Conservation (phyloP, 2,329 filamentous ascomycete species). For the Neospermospora avenae region DNA sequence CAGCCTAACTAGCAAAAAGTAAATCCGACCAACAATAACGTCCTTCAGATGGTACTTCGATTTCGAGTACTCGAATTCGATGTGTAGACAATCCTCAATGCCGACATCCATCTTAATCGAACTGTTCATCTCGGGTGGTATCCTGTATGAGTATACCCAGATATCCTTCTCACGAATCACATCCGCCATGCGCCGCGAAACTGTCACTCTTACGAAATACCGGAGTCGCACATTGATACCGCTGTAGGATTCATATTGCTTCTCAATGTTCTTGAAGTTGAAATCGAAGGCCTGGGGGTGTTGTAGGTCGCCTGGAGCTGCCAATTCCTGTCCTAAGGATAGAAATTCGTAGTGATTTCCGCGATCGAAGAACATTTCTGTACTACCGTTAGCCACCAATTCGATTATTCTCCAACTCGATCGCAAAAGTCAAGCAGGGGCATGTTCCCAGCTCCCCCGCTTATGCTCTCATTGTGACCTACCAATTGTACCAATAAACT, state of each 20-base stretch:
- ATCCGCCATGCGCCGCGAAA: slow-evolving; percentile 94
- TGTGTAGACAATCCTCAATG: slow-evolving; percentile 98
- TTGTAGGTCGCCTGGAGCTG: slow-evolving; percentile 93
- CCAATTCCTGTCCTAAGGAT: slow-evolving; percentile 92
- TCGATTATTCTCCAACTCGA: neutral
- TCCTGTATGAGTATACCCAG: slow-evolving; percentile 98
- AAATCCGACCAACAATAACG: slow-evolving; percentile 97
- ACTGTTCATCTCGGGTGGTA: slow-evolving; percentile 96
- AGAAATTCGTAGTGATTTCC: slow-evolving; percentile 99
- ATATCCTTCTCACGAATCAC: slow-evolving; percentile 99
- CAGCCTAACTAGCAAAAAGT: slow-evolving; percentile 91
- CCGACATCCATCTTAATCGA: slow-evolving; percentile 99
- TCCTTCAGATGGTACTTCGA: slow-evolving; percentile 99
- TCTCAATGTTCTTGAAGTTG: slow-evolving; percentile 99
- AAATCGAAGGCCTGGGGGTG: slow-evolving; percentile 99
- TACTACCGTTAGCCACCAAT: slow-evolving; percentile 3
- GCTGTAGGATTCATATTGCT: slow-evolving; percentile 99
- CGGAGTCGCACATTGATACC: slow-evolving; percentile 99
- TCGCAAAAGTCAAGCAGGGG: neutral
- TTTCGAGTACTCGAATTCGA: slow-evolving; percentile 99
- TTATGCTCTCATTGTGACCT: slow-evolving; percentile 31
- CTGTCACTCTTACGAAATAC: slow-evolving; percentile 96
- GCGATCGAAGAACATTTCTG: slow-evolving; percentile 99
- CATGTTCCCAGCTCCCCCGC: neutral
- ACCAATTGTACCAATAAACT: slow-evolving; percentile 99